Base-by-base conservation (phyloP, 257 asterid genomes). In the Nicotiana noctiflora region DNA sequence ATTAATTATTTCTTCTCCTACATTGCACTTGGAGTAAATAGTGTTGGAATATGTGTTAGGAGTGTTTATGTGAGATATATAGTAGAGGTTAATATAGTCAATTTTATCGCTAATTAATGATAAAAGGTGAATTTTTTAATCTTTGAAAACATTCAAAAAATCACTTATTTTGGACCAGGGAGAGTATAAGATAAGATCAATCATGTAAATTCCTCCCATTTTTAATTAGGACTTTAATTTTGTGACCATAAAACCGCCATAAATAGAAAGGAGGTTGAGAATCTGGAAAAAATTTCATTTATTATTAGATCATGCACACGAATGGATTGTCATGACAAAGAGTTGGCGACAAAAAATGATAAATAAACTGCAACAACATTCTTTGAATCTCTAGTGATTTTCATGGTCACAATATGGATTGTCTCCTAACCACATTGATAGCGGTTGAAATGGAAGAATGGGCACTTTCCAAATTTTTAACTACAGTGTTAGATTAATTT, bases 301-400 rank as follows among this genome's bases (percentile, higher is more conserved):
- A 23, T 72, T 49, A 72, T 49, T 72, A 49, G 15, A 72, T 3
- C 14, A 72, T 72, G 78, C 78, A 72, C 78, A 72, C 78, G 78
- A 21, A 72, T 49, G 78, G 78, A 46, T 72, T 49, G 25, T 72
- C 23, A 19, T 18, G 34, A 32, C 15, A 15, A 29, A 8, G 37
- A 12, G 77, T 46, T 72, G 78, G 40, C 8, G 61, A 72, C n/a
- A 59, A 11, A 72, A 46, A 21, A 72, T 23, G 40, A 23, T 46
- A 37, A 44, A 46, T 21, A 44, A 72, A 72, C 12, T 72, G 59
- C 59, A 72, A 72, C 34, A 72, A 46, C 25, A 72, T 72, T 51
- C 37, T 46, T 72, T 72, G 61, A 13, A 40, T 40, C 49, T 51
- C 4, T 51, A 51, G 18, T 51, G 15, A 51, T 51, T 51, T 51